Percentiles rank a stretch among this genome's conserved stretches.
phyloP scores from a whole-genome alignment of 2,329 filamentous ascomycete species.

The Lithohypha guttulata region DNA sequence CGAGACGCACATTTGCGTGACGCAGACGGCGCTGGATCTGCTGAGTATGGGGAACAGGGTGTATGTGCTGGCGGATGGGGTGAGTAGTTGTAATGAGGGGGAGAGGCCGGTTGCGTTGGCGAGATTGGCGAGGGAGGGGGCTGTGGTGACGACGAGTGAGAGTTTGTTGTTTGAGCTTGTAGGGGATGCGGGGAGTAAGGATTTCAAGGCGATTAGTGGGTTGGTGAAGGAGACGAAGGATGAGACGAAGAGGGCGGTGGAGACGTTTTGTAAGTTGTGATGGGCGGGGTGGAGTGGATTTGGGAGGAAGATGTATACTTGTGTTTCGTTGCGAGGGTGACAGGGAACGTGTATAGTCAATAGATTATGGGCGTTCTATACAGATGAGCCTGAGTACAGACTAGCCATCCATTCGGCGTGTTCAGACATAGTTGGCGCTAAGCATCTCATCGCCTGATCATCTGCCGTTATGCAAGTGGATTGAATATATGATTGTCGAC shows the following conservation, averaged over 20 bases:
- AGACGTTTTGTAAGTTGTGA: slow-evolving; percentile 38
- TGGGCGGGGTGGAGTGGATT: not conserved
- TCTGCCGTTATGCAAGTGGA: too few species aligned
- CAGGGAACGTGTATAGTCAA: too few species aligned
- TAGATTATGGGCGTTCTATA: too few species aligned
- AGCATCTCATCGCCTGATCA: too few species aligned
- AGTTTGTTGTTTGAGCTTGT: slow-evolving; percentile 81
- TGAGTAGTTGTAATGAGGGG: slow-evolving; percentile 73
- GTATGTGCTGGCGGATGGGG: slow-evolving; percentile 79
- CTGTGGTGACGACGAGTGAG: slow-evolving; percentile 75
- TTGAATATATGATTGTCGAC: too few species aligned
- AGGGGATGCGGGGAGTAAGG: slow-evolving; percentile 62
- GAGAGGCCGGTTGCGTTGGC: slow-evolving; percentile 72
- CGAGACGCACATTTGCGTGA: slow-evolving; percentile 88
- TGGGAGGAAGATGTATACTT: not conserved
- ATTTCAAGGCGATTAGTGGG: slow-evolving; percentile 60
- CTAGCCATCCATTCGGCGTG: too few species aligned
- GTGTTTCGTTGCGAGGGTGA: too few species aligned
- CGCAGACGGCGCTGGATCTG: slow-evolving; percentile 80
- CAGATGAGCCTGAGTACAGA: too few species aligned
- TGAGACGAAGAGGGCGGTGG: slow-evolving; percentile 59
- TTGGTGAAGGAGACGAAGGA: slow-evolving; percentile 67
- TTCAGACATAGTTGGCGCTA: too few species aligned
- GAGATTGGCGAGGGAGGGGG: slow-evolving; percentile 64
- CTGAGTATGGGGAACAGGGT: slow-evolving; percentile 65